Percentiles rank a stretch among this genome's conserved stretches.
Evolutionary conservation across 1,284 basidiomycete species (phyloP).

Genomic region (Microbotryomycetes sp.): DNA sequence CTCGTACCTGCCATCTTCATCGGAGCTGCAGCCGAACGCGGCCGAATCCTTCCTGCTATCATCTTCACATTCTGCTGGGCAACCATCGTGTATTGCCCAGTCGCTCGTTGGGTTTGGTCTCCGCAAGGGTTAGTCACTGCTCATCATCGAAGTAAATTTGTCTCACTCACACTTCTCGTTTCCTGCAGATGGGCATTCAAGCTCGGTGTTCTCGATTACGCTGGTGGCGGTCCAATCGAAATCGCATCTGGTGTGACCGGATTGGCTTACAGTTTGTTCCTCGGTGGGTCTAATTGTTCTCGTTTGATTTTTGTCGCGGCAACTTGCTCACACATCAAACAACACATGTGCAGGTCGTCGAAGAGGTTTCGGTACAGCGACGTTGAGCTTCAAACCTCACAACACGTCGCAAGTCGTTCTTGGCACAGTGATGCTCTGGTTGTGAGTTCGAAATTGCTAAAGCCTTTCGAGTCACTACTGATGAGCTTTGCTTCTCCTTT

Average conservation of each 20-base stretch:
- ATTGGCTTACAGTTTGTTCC: conserved; percentile 40
- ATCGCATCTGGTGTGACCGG: conserved; percentile 42
- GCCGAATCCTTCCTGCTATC: conserved; percentile 78
- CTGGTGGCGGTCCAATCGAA: conserved; percentile 46
- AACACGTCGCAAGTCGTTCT: conserved; percentile 44
- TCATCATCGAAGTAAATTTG: background rate
- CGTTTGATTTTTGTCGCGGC: no score
- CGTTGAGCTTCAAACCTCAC: conserved; percentile 45
- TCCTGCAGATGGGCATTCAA: conserved; percentile 30
- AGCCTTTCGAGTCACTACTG: no score
- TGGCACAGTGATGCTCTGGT: conserved; percentile 46
- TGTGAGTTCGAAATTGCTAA: no score
- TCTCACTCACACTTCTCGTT: conserved; percentile 1
- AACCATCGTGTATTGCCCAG: conserved; percentile 35
- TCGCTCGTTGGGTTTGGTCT: conserved; percentile 35
- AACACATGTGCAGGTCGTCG: conserved; percentile 40
- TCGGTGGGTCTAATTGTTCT: conserved; percentile 28
- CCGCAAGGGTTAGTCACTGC: conserved; percentile 13
- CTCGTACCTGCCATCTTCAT: conserved; percentile 65
- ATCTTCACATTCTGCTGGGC: conserved; percentile 79
- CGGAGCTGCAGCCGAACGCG: conserved; percentile 77
- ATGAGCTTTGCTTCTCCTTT: conserved; percentile 61
- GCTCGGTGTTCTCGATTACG: conserved; percentile 44
- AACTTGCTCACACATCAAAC: no score
- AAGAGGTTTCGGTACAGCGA: conserved; percentile 45